phyloP scores from a whole-genome alignment of 2,329 filamentous ascomycete genomes.

The Cryphonectria parasitica region DNA sequence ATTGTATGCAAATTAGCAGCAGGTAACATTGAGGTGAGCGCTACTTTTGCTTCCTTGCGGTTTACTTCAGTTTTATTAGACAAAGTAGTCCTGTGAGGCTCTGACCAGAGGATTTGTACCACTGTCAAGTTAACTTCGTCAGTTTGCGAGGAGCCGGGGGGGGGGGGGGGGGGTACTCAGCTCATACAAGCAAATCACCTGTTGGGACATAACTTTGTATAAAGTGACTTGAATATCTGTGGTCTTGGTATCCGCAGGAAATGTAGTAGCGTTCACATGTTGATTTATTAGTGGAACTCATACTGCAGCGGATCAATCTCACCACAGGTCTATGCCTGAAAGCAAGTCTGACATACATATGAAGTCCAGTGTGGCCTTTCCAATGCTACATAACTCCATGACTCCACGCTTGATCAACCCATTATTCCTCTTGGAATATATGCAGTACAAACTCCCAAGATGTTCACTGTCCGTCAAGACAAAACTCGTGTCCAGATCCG shows the following conservation, averaged over 20 bases:
- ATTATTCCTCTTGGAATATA: neutral
- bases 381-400: neutral
- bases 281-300: neutral
- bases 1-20: neutral
- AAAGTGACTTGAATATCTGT: neutral
- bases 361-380: neutral
- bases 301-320: neutral
- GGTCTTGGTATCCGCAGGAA: neutral
- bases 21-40: too few relatives aligned
- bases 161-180: too few relatives aligned
- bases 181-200: neutral
- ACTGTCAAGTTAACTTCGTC: too few relatives aligned
- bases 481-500: neutral
- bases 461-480: neutral
- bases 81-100: too few relatives aligned
- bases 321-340: neutral
- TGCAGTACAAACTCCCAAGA: neutral
- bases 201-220: neutral
- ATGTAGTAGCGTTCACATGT: neutral
- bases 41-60: too few relatives aligned
- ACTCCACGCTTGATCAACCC: neutral
- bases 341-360: neutral
- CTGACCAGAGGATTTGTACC: too few relatives aligned
- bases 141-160: too few relatives aligned
- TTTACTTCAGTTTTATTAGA: too few relatives aligned